Evolutionary conservation across 331 rosid genomes (phyloP).

Genomic region (Pyrus hybrid): DNA sequence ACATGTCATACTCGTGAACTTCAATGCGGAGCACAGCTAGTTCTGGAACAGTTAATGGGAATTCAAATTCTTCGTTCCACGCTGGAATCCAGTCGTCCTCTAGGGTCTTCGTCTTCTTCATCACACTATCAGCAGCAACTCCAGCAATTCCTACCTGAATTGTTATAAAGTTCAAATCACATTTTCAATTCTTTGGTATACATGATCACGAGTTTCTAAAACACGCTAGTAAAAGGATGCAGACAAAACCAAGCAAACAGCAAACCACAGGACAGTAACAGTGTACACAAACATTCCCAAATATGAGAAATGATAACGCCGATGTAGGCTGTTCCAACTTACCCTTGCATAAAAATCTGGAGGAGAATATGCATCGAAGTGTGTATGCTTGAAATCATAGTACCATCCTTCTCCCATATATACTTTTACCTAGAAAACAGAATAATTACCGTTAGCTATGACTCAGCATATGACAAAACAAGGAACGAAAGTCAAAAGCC

Average conservation of each 20-base stretch:
- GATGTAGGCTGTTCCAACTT: constrained; percentile 19
- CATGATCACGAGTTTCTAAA: background rate
- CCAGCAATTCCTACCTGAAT: constrained; percentile 95
- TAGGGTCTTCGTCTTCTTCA: constrained; percentile 68
- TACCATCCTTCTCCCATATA: constrained; percentile 99
- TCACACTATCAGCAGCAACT: constrained; percentile 57
- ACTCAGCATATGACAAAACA: background rate
- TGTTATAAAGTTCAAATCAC: background rate
- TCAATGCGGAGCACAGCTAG: constrained; percentile 80
- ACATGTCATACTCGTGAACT: constrained; percentile 97
- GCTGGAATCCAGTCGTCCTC: constrained; percentile 89
- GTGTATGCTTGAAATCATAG: constrained; percentile 69
- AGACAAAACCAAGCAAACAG: background rate
- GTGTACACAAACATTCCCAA: background rate
- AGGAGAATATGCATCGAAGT: constrained; percentile 90
- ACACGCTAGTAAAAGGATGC: background rate
- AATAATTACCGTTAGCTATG: background rate
- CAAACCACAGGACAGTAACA: background rate
- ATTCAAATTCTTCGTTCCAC: constrained; percentile 77
- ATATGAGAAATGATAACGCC: background rate
- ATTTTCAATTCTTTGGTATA: constrained; percentile 2
- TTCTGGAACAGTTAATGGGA: constrained; percentile 71
- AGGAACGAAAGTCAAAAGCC: background rate
- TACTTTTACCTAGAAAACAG: constrained; percentile 57
- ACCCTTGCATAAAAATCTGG: constrained; percentile 97